Conservation (phyloP, 129 eudicot species). For the Tagetes patula region DNA sequence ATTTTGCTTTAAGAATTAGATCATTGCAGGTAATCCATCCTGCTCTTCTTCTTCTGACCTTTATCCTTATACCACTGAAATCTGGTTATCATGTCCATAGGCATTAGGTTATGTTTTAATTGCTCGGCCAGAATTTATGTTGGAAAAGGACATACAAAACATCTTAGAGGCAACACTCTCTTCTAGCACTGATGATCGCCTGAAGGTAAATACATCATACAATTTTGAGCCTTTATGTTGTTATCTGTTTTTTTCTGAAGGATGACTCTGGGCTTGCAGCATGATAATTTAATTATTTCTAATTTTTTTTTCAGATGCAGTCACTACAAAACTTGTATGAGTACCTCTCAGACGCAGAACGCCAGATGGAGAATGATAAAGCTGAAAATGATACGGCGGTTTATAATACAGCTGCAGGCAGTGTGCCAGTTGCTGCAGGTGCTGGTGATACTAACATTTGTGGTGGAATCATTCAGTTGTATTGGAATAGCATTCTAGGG, state of each 20-base stretch:
- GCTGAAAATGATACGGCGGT: slow-evolving; percentile 36
- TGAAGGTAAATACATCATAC: slow-evolving; percentile 56
- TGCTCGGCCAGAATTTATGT: slow-evolving; percentile 85
- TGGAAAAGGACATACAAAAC: slow-evolving; percentile 77
- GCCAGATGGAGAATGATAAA: slow-evolving; percentile 65
- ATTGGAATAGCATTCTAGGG: slow-evolving; percentile 81
- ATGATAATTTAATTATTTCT: background rate
- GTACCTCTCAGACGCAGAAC: slow-evolving; percentile 91
- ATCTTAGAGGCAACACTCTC: slow-evolving; percentile 80
- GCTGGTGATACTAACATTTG: slow-evolving; percentile 98
- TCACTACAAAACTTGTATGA: slow-evolving; percentile 84
- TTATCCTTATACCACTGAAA: slow-evolving; percentile 15
- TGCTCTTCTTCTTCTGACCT: slow-evolving; percentile 7
- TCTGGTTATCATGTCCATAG: slow-evolving; percentile 42
- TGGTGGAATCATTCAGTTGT: slow-evolving; percentile 89
- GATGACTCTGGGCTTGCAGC: background rate
- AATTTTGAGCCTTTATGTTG: slow-evolving; percentile 6
- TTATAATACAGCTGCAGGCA: slow-evolving; percentile 46
- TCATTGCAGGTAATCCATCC: slow-evolving; percentile 67
- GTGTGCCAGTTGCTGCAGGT: slow-evolving; percentile 98
- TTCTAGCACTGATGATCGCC: slow-evolving; percentile 60
- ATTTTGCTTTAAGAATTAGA: slow-evolving; percentile 75
- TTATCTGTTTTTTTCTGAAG: background rate
- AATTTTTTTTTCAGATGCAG: slow-evolving; percentile 69
- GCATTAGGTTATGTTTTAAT: slow-evolving; percentile 90